These are phyloP conservation scores for Pyropia haitanensis DNA, from an alignment of 23 red algal species.

Conservation along the genomic window DNA sequence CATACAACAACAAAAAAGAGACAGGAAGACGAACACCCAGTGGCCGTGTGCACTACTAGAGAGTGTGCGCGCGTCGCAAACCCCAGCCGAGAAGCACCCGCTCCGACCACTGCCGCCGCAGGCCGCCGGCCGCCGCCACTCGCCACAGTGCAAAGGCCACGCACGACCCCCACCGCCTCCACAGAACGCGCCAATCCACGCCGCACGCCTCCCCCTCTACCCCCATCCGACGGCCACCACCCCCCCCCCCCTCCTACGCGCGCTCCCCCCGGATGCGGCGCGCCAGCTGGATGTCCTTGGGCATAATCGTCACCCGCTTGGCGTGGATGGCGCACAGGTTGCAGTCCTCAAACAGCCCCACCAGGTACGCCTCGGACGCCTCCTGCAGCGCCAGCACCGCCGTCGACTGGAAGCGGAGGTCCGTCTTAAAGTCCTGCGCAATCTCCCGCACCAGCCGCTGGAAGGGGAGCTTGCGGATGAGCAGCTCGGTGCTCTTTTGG, in stretches of 20 bases:
- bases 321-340: conserved; percentile 99
- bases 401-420: conserved; percentile 98
- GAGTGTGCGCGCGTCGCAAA: no score
- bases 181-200: no score
- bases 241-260: conserved; percentile 23
- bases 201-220: no score
- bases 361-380: conserved; percentile 96
- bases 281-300: conserved; percentile 99
- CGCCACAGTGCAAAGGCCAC: no score
- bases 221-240: not conserved
- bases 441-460: conserved; percentile 99
- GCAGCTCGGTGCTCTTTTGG: conserved; percentile 99
- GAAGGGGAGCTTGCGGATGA: conserved; percentile 99
- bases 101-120: no score
- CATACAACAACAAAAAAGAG: no score
- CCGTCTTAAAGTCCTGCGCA: conserved; percentile 99
- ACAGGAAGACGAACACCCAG: no score
- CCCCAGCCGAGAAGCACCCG: no score
- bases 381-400: conserved; percentile 97
- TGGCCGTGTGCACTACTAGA: no score
- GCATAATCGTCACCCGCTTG: conserved; percentile 99
- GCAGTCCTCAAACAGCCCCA: conserved; percentile 97
- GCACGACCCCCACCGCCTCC: no score
- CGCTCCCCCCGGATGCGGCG: conserved; percentile 93
- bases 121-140: no score